Evolutionary conservation across 192 early-diverging fungal species (phyloP).

Genomic region (Backusella circina): DNA sequence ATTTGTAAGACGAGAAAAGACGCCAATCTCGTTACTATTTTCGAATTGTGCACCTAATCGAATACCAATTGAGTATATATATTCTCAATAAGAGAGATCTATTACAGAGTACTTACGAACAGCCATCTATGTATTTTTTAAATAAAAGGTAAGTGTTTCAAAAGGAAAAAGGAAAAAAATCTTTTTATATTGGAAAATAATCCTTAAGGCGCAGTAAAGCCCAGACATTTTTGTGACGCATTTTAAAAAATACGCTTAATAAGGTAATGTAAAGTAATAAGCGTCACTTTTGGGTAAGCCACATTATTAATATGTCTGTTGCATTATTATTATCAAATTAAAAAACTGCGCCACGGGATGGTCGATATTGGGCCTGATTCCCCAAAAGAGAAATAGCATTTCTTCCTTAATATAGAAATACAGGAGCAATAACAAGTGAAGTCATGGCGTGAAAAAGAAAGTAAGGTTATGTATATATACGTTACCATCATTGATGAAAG

Average conservation of each 20-base stretch:
- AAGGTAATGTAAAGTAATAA: not conserved
- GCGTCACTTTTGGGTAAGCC: not conserved
- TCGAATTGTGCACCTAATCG: conserved; percentile 89
- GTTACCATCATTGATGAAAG: too few species aligned
- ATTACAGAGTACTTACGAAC: not conserved
- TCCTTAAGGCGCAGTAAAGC: not conserved
- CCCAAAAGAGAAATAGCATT: too few species aligned
- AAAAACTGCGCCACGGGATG: not conserved
- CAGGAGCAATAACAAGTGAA: too few species aligned
- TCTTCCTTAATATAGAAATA: too few species aligned
- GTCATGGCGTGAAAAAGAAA: too few species aligned
- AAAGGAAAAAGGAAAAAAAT: not conserved
- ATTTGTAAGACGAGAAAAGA: conserved; percentile 97
- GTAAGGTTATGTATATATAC: too few species aligned
- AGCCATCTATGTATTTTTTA: not conserved
- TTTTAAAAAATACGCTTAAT: not conserved
- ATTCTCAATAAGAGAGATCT: not conserved
- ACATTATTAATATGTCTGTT: not conserved
- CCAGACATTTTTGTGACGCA: not conserved
- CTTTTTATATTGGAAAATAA: not conserved
- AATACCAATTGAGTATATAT: not conserved
- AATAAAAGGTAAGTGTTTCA: not conserved
- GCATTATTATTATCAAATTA: not conserved
- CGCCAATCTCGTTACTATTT: conserved; percentile 99
- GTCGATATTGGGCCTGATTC: not conserved